These are phyloP conservation scores for Neonectria neomacrospora DNA, from an alignment of 2,329 filamentous ascomycete species.

Conservation along the genomic window DNA sequence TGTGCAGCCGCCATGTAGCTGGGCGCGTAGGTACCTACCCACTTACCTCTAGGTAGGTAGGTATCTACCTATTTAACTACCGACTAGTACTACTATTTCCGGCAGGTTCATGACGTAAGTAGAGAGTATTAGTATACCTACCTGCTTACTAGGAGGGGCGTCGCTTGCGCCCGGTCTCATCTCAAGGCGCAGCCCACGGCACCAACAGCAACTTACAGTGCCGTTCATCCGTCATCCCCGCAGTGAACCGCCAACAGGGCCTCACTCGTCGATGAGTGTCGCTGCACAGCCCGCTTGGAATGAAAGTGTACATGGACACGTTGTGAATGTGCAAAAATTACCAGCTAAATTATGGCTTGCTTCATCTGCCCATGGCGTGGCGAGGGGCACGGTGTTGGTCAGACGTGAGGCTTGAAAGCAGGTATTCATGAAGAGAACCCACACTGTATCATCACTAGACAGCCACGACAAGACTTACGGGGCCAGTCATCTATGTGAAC, in stretches of 20 bases:
- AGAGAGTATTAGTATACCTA: too few species aligned
- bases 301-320: background rate
- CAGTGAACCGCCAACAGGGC: conserved; percentile 21
- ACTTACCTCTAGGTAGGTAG: too few species aligned
- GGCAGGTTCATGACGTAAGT: conserved; percentile 23
- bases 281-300: conserved; percentile 15
- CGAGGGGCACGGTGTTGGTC: background rate
- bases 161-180: conserved; percentile 3
- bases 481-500: background rate
- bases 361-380: background rate
- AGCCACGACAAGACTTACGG: background rate
- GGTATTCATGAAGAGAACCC: background rate
- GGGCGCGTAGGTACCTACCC: conserved; percentile 1
- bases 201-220: background rate
- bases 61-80: too few species aligned
- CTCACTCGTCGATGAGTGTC: conserved; percentile 18
- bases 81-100: too few species aligned
- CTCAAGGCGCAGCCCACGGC: conserved; percentile 1
- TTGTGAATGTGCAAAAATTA: background rate
- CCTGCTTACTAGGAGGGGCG: too few species aligned
- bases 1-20: conserved; percentile 11
- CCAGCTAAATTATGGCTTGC: background rate
- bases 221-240: conserved; percentile 21
- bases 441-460: background rate
- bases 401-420: background rate